These are phyloP conservation scores for Candida peoriensis DNA, from an alignment of 805 yeast species.

Conservation along the genomic window DNA sequence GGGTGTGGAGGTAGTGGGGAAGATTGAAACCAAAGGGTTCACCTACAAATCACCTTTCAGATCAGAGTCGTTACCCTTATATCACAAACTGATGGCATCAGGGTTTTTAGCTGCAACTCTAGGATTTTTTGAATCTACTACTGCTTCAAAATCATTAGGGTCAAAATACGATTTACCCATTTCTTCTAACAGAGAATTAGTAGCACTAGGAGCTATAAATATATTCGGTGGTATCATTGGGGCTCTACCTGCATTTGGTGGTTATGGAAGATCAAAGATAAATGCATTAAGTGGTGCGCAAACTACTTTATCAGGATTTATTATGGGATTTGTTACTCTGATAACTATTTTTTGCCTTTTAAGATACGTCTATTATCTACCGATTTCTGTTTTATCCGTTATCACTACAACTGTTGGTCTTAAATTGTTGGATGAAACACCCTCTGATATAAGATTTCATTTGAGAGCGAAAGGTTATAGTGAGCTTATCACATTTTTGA, in stretches of 20 bases:
- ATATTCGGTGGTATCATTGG: slow-evolving; percentile 46
- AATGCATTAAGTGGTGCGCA: slow-evolving; percentile 85
- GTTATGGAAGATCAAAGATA: slow-evolving; percentile 89
- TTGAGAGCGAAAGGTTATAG: slow-evolving; percentile 67
- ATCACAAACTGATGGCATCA: slow-evolving; percentile 56
- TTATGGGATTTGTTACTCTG: slow-evolving; percentile 74
- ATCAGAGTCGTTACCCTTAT: slow-evolving; percentile 37
- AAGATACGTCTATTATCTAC: slow-evolving; percentile 64
- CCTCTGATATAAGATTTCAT: slow-evolving; percentile 71
- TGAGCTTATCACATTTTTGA: slow-evolving; percentile 63
- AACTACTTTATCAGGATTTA: slow-evolving; percentile 77
- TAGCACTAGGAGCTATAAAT: slow-evolving; percentile 81
- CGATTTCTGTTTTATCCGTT: slow-evolving; percentile 74
- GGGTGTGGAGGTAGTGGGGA: slow-evolving; percentile 70
- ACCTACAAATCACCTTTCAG: slow-evolving; percentile 57
- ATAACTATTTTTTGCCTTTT: slow-evolving; percentile 57
- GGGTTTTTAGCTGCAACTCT: slow-evolving; percentile 75
- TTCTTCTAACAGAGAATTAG: slow-evolving; percentile 84
- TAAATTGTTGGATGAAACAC: slow-evolving; percentile 77
- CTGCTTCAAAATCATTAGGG: slow-evolving; percentile 85
- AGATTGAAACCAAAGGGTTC: slow-evolving; percentile 46
- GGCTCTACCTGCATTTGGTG: slow-evolving; percentile 90
- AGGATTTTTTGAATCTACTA: slow-evolving; percentile 90
- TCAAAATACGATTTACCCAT: slow-evolving; percentile 64
- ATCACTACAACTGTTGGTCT: slow-evolving; percentile 77